These are phyloP conservation scores for Fistulina hepatica DNA, from an alignment of 1,284 basidiomycete genomes.

Conservation along the genomic window DNA sequence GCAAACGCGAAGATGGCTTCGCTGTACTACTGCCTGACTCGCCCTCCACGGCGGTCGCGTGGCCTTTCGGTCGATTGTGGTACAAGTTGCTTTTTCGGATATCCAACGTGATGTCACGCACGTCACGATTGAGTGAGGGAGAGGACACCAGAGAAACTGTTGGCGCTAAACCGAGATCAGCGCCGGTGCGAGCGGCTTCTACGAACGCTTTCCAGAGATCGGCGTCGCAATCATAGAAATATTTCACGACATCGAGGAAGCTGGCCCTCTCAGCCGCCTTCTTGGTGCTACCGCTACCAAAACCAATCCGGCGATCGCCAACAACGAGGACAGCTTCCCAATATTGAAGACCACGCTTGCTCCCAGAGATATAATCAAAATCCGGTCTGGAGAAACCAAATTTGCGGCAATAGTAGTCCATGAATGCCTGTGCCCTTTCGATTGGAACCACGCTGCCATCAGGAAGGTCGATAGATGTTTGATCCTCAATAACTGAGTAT, in stretches of 20 bases:
- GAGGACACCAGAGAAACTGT: conserved; percentile 66
- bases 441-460: conserved; percentile 61
- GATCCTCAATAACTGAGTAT: conserved; percentile 18
- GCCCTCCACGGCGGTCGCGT: conserved; percentile 17
- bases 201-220: conserved; percentile 71
- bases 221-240: conserved; percentile 77
- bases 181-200: conserved; percentile 48
- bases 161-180: conserved; percentile 60
- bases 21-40: conserved; percentile 11
- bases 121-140: conserved; percentile 59
- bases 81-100: conserved; percentile 41
- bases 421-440: conserved; percentile 79
- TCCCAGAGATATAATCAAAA: conserved; percentile 40
- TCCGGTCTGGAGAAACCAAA: conserved; percentile 80
- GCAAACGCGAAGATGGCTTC: conserved; percentile 5
- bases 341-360: conserved; percentile 17
- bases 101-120: conserved; percentile 63
- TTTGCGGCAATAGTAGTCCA: conserved; percentile 88
- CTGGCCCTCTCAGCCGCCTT: conserved; percentile 68
- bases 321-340: conserved; percentile 86
- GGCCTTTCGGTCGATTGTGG: conserved; percentile 31
- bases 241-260: conserved; percentile 82
- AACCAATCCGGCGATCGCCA: conserved; percentile 70
- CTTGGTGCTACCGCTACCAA: conserved; percentile 63
- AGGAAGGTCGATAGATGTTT: conserved; percentile 36